A percentile compares a stretch with the other conserved stretches of the same genome.
These are phyloP conservation scores for Straminergon stramineum DNA, from an alignment of 225 moss, liverwort and hornwort species.

Conservation along the genomic window DNA sequence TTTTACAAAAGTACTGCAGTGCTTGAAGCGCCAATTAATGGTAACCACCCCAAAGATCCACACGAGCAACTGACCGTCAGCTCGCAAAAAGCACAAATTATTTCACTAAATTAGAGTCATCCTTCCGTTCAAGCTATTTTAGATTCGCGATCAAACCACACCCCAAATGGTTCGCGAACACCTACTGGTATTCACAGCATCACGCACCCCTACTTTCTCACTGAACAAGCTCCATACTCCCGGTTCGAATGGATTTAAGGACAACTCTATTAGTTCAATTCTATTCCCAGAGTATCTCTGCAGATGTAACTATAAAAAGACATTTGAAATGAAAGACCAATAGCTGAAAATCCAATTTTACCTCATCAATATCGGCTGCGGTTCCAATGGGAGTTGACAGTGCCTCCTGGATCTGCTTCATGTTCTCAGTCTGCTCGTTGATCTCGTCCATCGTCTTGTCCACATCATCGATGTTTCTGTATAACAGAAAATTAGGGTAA, in stretches of 20 bases:
- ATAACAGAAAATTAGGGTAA: background rate
- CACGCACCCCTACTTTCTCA: background rate
- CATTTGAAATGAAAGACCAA: background rate
- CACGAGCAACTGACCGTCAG: background rate
- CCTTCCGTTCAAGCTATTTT: background rate
- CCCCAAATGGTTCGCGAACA: background rate
- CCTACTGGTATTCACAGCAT: background rate
- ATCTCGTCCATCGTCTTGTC: constrained; percentile 98
- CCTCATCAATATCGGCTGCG: constrained; percentile 96
- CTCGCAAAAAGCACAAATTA: background rate
- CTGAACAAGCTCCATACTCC: background rate
- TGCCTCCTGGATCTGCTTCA: constrained; percentile 99
- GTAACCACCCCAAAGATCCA: background rate
- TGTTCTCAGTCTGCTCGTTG: constrained; percentile 91
- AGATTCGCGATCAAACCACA: background rate
- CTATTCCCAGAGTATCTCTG: background rate
- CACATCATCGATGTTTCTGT: constrained; percentile 92
- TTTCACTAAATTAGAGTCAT: background rate
- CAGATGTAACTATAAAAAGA: background rate
- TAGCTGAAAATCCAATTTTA: background rate
- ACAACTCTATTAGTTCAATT: background rate
- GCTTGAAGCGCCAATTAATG: background rate
- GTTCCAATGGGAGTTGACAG: constrained; percentile 83
- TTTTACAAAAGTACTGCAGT: background rate
- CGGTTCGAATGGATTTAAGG: background rate